These are phyloP conservation scores for Aspergillus puulaauensis DNA, from an alignment of 2,329 filamentous ascomycete species.

Conservation along the genomic window DNA sequence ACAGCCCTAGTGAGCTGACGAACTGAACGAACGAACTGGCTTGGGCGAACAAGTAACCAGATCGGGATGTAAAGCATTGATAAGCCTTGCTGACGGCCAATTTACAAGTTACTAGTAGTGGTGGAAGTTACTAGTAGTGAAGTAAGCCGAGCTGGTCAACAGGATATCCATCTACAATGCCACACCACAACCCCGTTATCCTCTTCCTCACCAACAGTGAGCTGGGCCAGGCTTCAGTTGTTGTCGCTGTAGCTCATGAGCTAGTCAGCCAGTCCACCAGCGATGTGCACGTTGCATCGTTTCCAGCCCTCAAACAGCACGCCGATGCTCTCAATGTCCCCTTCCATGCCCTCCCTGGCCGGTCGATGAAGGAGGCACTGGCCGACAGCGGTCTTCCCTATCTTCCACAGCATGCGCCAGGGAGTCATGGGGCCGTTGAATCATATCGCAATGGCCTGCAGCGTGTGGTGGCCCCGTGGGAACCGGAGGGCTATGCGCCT, in stretches of 20 bases:
- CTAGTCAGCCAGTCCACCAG: constrained; percentile 31
- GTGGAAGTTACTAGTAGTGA: not conserved
- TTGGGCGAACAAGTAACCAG: not conserved
- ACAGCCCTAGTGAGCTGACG: not conserved
- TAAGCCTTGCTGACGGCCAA: not conserved
- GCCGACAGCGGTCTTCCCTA: not conserved
- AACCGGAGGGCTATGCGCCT: not conserved
- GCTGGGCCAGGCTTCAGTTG: constrained; percentile 42
- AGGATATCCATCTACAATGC: not conserved
- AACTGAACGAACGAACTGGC: no score
- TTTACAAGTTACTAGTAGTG: not conserved
- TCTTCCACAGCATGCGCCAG: not conserved
- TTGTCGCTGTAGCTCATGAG: constrained; percentile 39
- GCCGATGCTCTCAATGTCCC: not conserved
- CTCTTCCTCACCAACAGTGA: constrained; percentile 45
- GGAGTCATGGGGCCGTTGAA: not conserved
- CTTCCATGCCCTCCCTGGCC: not conserved
- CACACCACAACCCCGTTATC: constrained; percentile 23
- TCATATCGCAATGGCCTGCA: not conserved
- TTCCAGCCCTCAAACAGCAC: constrained; percentile 25
- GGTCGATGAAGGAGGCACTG: not conserved
- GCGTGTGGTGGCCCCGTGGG: not conserved
- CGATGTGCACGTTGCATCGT: constrained; percentile 45
- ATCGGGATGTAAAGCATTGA: not conserved
- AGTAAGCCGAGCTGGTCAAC: not conserved